Conservation (phyloP, 225 moss, liverwort and hornwort genomes). For the Rhytidiadelphus loreus region DNA sequence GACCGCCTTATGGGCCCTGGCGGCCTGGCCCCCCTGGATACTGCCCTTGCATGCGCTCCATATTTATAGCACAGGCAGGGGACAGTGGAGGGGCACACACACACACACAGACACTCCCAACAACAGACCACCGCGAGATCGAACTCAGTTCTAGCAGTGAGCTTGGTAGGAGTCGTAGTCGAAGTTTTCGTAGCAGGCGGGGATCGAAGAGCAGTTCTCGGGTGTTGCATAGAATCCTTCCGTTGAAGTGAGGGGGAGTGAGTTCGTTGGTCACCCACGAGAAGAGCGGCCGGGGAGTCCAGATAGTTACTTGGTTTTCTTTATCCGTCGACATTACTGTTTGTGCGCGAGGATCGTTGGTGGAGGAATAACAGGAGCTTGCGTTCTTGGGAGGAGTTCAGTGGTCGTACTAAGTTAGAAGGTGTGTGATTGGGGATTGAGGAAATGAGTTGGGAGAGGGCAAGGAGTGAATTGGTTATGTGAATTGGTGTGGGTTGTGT, state of each 20-base stretch:
- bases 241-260: not conserved
- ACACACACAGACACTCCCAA: not conserved
- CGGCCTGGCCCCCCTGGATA: not conserved
- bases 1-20: not conserved
- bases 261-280: not conserved
- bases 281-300: not conserved
- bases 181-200: not conserved
- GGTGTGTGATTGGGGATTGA: not conserved
- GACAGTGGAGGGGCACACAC: not conserved
- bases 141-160: not conserved
- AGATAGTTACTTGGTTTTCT: not conserved
- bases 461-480: not conserved
- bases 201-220: not conserved
- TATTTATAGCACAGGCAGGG: conserved; percentile 6
- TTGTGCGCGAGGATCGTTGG: not conserved
- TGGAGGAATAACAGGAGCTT: not conserved
- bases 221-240: not conserved
- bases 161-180: not conserved
- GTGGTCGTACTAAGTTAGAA: not conserved
- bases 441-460: not conserved
- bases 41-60: not conserved
- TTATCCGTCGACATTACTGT: not conserved
- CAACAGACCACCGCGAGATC: not conserved
- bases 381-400: not conserved
- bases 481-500: not conserved